Evolutionary conservation across 345 rosid species (phyloP).

Genomic region (Salix udensis): DNA sequence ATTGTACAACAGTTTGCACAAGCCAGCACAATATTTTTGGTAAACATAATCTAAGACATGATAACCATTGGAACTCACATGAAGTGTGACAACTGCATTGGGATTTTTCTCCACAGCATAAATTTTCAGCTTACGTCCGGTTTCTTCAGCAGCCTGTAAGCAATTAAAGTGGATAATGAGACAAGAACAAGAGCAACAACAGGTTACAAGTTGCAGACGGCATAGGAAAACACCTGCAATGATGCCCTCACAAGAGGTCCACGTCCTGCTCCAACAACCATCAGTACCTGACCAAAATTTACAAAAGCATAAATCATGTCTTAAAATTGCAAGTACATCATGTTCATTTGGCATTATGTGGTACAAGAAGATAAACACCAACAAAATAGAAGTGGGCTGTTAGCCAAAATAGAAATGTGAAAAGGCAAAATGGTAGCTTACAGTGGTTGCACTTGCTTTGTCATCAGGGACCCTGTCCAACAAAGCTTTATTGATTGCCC

Average conservation of each 20-base stretch:
- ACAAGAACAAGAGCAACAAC: not conserved
- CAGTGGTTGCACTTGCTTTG: conserved; percentile 56
- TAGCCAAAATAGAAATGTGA: not conserved
- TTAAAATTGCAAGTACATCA: not conserved
- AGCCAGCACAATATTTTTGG: not conserved
- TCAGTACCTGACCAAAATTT: conserved; percentile 58
- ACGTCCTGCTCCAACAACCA: conserved; percentile 99
- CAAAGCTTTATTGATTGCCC: conserved; percentile 80
- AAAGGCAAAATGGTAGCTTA: conserved; percentile 32
- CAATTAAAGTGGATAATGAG: conserved; percentile 18
- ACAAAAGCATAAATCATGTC: conserved; percentile 6
- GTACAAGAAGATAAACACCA: not conserved
- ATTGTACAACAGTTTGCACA: not conserved
- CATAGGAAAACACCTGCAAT: conserved; percentile 58
- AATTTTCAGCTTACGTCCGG: conserved; percentile 74
- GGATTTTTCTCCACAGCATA: conserved; percentile 99
- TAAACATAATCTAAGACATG: not conserved
- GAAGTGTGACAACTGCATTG: conserved; percentile 96
- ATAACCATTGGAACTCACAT: conserved; percentile 50
- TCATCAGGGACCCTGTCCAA: conserved; percentile 79
- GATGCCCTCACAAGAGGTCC: conserved; percentile 99
- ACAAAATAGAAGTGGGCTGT: not conserved
- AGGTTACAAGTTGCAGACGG: conserved; percentile 21
- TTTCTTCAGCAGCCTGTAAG: conserved; percentile 91
- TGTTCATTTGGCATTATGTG: not conserved